Evolutionary conservation across 2,329 filamentous ascomycete genomes (phyloP), one percentile per base, ranked within the genome.

Genomic region (Mariannaea elegans): DNA sequence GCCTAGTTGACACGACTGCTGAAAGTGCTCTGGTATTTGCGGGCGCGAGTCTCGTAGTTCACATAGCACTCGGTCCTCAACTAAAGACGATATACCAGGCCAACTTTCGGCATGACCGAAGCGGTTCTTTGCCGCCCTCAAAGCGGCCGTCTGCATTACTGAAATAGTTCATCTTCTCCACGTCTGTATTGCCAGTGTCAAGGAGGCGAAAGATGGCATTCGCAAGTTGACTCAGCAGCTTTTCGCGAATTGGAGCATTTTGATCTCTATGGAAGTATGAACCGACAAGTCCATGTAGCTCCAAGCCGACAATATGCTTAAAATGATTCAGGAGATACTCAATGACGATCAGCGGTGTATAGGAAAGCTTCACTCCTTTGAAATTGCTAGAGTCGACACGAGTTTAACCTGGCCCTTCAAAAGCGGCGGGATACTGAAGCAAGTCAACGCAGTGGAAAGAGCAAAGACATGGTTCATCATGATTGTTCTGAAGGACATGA

Each of bases 381-480:
- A 41, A 8, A 19, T 69, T 5, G 63, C 61, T 10, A 62, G 56
- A 7, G 61, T 61, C 5, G 39, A 58, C 7, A 56, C 59, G 31
- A 44, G 27, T 16, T 47, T 65, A 1, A 45, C 61, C n/a, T 70
- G 67, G 67, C 66, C 69, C 7, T 66, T 69, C 23, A 58, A 58
- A 31, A 53, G 53, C 12, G 61, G 41, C 1, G 62, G 69, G 23
- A 44, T 70, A 4, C 50, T 65, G 31, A 66, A 67, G 16, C 65
- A 67, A 16, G 46, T 71, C 23, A 50, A 48, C 16, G 65, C 62
- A 10, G 38, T 68, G 3, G 69, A 71, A 34, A 53, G 66, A 18
- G 59, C 66, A 39, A 70, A 71, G 53, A 65, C 65, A 2, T 70
- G 67, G 69, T 70, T 69, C 42, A 63, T 71, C 36, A 68, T 71